Evolutionary conservation across 2,329 filamentous ascomycete genomes (phyloP), one percentile per base, ranked within the genome.

Genomic region (Fusarium solani-melongenae): DNA sequence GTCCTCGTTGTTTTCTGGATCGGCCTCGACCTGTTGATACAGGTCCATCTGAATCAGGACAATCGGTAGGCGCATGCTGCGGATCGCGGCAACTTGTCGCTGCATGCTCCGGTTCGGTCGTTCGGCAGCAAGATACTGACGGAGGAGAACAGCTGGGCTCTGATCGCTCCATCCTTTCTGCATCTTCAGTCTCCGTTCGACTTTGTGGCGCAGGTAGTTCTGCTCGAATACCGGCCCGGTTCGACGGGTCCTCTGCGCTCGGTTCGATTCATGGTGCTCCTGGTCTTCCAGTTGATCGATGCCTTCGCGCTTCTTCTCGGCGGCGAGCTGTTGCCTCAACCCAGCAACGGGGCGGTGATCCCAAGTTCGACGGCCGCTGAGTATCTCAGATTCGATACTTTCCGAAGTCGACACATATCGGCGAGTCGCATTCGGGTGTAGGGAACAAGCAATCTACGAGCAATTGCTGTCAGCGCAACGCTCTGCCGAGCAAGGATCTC

Each of bases 21-120:
- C 64, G 17, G 69, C 70, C 9, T 53, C 63, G 17, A 67, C 70
- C 38, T 77, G 71, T 44, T 71, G 71, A 64, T 78, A 77, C 44
- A 83, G 69, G 24, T 78, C 58, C 72, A 79, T 76, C 46, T 83
- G 81, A 44, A 83, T 68, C 31, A 83, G 66, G n/a, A 83, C 59
- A 9, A 82, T 69, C 7, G 79, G 74, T 11, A 82, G 69, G 24
- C 80, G 75, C 24, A 66, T 64, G 49, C 70, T 79, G 31, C 81
- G 80, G 22, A 74, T 70, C 46, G 39, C 49, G 7, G 81, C 79
- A 60, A 38, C 64, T 63, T 65, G 66, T 57, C 55, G 78, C 17
- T 63, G 71, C 51, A 72, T 38, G 6, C 62, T 56, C 33, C 68
- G 22, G 44, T 55, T 22, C 34, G 66, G 67, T 17, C 39, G 46